Conservation (phyloP, 2,329 filamentous ascomycete genomes). For the Colletotrichum tropicicola region DNA sequence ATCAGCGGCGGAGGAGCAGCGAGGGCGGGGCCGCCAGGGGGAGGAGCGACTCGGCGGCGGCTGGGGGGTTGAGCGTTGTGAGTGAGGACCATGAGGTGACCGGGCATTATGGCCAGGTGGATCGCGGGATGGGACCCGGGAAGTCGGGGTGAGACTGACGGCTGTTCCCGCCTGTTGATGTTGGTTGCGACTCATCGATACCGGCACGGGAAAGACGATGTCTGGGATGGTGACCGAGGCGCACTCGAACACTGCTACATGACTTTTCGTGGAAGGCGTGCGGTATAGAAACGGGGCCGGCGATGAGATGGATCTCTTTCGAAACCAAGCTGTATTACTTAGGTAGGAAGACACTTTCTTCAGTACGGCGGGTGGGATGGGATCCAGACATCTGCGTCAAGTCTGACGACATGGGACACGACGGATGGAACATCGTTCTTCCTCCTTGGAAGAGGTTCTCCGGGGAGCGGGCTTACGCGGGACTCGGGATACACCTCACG, state of each 20-base stretch:
- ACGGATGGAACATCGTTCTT: background rate
- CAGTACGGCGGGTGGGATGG: background rate
- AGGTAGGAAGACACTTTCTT: background rate
- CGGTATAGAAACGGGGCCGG: background rate
- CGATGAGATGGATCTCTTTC: background rate
- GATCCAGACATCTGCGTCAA: background rate
- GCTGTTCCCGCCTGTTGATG: background rate
- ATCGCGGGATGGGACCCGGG: constrained; percentile 50
- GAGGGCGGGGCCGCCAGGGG: constrained; percentile 32
- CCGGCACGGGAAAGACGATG: background rate
- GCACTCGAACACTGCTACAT: too few species aligned
- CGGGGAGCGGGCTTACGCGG: background rate
- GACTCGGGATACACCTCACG: background rate
- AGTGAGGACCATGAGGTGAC: constrained; percentile 54
- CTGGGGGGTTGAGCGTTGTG: constrained; percentile 40
- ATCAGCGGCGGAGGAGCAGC: constrained; percentile 38
- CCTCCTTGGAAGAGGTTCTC: background rate
- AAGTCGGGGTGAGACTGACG: background rate
- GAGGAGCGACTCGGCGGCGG: constrained; percentile 33
- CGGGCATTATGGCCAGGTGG: constrained; percentile 56
- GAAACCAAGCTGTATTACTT: background rate
- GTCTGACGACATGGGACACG: too few species aligned
- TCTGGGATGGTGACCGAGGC: too few species aligned
- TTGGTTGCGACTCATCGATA: background rate
- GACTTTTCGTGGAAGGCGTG: background rate